Conservation (phyloP, 2,329 filamentous ascomycete species). For the Arthrobotrys megalospora region DNA sequence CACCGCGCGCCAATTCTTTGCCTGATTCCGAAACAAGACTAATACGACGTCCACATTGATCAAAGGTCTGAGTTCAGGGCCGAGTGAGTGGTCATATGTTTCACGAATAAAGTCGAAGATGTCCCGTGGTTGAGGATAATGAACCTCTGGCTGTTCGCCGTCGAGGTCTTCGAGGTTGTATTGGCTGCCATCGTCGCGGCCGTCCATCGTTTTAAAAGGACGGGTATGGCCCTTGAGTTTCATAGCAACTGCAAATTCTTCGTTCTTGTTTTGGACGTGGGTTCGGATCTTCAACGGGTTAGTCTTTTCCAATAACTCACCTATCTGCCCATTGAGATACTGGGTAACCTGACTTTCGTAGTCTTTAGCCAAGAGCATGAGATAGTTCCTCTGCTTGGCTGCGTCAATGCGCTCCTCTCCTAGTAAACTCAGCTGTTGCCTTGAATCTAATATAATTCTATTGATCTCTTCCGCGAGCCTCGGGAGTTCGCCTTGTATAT, state of each 20-base stretch:
- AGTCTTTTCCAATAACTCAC: slow-evolving; percentile 66
- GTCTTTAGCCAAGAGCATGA: slow-evolving; percentile 66
- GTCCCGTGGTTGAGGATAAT: slow-evolving; percentile 57
- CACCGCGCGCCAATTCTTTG: slow-evolving; percentile 72
- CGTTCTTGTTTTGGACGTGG: slow-evolving; percentile 62
- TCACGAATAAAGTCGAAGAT: slow-evolving; percentile 70
- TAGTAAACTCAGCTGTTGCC: neutral
- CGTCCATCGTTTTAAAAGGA: slow-evolving; percentile 47
- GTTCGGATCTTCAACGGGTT: slow-evolving; percentile 55
- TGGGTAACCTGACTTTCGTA: slow-evolving; percentile 67
- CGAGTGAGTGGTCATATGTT: slow-evolving; percentile 69
- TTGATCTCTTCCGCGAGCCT: slow-evolving; percentile 68
- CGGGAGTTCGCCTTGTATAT: slow-evolving; percentile 69
- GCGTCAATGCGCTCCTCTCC: slow-evolving; percentile 65
- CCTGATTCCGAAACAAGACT: slow-evolving; percentile 72
- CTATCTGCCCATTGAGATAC: slow-evolving; percentile 67
- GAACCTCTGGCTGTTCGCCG: neutral
- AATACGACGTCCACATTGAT: slow-evolving; percentile 67
- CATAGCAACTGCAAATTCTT: slow-evolving; percentile 64
- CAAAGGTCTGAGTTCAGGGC: slow-evolving; percentile 73
- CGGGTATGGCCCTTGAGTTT: slow-evolving; percentile 63
- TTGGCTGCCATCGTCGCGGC: slow-evolving; percentile 6
- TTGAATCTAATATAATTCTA: slow-evolving; percentile 49
- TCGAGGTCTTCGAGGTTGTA: neutral
- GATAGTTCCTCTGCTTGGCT: slow-evolving; percentile 66